Base-by-base conservation (phyloP, 2,329 filamentous ascomycete genomes). In the Tricladium varicosporioides region DNA sequence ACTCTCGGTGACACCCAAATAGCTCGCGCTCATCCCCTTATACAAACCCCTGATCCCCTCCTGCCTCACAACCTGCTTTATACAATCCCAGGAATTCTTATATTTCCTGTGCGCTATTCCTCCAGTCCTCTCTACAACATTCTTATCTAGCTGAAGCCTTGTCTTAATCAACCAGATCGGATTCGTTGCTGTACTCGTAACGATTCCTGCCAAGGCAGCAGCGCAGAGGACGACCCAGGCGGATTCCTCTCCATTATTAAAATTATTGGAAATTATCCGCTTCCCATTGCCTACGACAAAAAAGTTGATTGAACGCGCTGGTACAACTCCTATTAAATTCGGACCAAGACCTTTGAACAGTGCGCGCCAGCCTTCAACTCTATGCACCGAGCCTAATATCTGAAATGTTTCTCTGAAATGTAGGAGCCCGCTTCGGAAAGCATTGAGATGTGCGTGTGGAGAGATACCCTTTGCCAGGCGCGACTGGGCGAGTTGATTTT, bases 91-190 rank as follows among this genome's bases (percentile, higher is more conserved):
- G 61, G 90, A 92, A 72, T 96, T 96, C 71, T 85, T 85, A 74
- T 97, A 97, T 68, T 85, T 85, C 52, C 92, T 80, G 51, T 78
- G 77, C 53, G 76, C 75, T 22, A 75, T 71, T 42, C 78, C 79
- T 22, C 76, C 82, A 58, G 80, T 77, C 61, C 76, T 75, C 65
- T 83, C 82, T 14, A 87, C 88, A 52, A 85, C 83, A 69, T 89
- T 90, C 77, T 92, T 95, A 76, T 97, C 92, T 33, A 97, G 82
- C 75, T 97, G 92, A 65, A 97, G 72, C 32, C 92, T 81, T 43
- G 92, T 97, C 80, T 97, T 97, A 70, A 97, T 85, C 61, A 97
- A 82, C 92, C 92, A 97, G 69, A 97, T 96, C 1, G 92, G 92
- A 73, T 97, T 97, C 40, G 92, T 97, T 18, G 88, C 90, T 1